Conservation (phyloP, 2,329 filamentous ascomycete genomes). For the Fusarium poae region DNA sequence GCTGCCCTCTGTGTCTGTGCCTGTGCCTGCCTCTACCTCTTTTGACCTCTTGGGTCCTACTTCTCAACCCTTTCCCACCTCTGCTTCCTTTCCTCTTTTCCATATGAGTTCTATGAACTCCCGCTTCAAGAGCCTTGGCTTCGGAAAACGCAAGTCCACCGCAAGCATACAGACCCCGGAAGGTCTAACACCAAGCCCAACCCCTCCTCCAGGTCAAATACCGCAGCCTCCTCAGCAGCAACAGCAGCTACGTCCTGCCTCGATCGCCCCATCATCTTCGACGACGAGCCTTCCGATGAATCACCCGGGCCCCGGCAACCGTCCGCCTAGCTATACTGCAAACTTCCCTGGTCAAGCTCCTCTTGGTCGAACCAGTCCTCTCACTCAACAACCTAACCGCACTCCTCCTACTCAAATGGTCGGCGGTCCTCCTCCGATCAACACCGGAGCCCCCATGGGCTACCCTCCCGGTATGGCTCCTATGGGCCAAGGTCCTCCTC, state of each 20-base stretch:
- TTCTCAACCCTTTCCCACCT: slow-evolving; percentile 45
- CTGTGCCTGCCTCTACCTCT: slow-evolving; percentile 42
- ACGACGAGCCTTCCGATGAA: slow-evolving; percentile 70
- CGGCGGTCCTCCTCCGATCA: slow-evolving; percentile 75
- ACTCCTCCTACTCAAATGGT: slow-evolving; percentile 72
- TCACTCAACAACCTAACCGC: slow-evolving; percentile 62
- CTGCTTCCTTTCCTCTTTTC: slow-evolving; percentile 51
- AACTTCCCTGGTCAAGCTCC: slow-evolving; percentile 65
- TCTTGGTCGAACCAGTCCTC: slow-evolving; percentile 67
- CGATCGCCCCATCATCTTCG: slow-evolving; percentile 59
- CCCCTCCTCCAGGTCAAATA: slow-evolving; percentile 63
- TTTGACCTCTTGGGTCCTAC: slow-evolving; percentile 45
- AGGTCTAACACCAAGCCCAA: slow-evolving; percentile 52
- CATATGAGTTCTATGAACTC: slow-evolving; percentile 83
- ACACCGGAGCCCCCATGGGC: slow-evolving; percentile 71
- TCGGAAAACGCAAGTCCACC: slow-evolving; percentile 82
- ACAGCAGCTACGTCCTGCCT: slow-evolving; percentile 57
- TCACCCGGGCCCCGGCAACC: slow-evolving; percentile 69
- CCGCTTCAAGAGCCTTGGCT: slow-evolving; percentile 83
- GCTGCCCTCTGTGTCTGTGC: slow-evolving; percentile 34
- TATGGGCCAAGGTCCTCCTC: slow-evolving; percentile 59
- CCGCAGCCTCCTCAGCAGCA: slow-evolving; percentile 61
- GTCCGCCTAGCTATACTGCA: slow-evolving; percentile 73
- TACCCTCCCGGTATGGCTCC: slow-evolving; percentile 69
- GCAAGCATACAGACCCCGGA: slow-evolving; percentile 69